phyloP scores from a whole-genome alignment of 345 rosid species.

The Heritiera littoralis region DNA sequence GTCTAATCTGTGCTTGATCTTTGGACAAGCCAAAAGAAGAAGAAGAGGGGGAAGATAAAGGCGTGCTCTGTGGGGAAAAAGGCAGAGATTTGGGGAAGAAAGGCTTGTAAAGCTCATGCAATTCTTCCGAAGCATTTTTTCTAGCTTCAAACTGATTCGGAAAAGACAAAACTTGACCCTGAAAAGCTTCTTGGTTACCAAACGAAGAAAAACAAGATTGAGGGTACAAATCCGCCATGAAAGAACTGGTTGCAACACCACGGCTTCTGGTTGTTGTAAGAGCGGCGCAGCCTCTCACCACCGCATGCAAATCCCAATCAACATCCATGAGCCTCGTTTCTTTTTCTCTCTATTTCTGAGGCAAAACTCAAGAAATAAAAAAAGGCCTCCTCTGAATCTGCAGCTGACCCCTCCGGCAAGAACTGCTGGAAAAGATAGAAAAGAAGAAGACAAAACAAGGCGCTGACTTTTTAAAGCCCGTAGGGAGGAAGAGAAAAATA shows the following conservation, averaged over 20 bases:
- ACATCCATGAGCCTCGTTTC: conserved; percentile 45
- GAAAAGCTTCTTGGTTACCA: conserved; percentile 14
- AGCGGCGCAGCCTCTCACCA: conserved; percentile 73
- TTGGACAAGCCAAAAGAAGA: conserved; percentile 31
- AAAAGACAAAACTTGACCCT: conserved; percentile 22
- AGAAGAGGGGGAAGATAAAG: conserved; percentile 39
- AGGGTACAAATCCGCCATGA: conserved; percentile 27
- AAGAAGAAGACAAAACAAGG: conserved; percentile 51
- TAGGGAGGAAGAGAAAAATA: conserved; percentile 22
- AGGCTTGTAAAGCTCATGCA: conserved; percentile 76
- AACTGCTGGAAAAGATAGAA: conserved; percentile 31
- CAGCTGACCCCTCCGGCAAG: conserved; percentile 21
- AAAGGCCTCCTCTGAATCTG: conserved; percentile 35
- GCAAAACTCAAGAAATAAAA: conserved; percentile 17
- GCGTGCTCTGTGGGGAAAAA: conserved; percentile 27
- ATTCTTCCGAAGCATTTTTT: conserved; percentile 46
- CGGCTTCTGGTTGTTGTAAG: conserved; percentile 30
- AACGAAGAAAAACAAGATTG: conserved; percentile 29
- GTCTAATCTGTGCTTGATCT: background rate
- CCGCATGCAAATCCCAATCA: conserved; percentile 97
- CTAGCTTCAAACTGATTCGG: conserved; percentile 41
- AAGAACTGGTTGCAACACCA: conserved; percentile 19
- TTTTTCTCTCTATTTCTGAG: conserved; percentile 10
- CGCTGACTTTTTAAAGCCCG: conserved; percentile 76
- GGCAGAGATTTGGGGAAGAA: conserved; percentile 53